Evolutionary conservation across 148 eudicot genomes (phyloP).

Genomic region (Cornus florida): DNA sequence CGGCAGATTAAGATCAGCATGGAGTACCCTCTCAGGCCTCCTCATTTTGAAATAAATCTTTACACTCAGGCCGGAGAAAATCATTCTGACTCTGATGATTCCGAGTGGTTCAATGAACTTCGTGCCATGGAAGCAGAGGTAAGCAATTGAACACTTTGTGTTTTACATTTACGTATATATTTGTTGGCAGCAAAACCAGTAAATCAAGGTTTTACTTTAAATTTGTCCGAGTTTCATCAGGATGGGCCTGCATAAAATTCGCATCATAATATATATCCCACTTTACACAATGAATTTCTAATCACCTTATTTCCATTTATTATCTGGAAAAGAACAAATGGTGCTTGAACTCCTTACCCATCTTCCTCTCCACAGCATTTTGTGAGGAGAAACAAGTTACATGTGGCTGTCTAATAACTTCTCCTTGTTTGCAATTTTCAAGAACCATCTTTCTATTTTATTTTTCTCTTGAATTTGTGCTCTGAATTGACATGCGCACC

Average conservation of each 20-base stretch:
- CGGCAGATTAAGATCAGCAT: conserved; percentile 70
- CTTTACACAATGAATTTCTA: too few relatives aligned
- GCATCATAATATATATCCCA: too few relatives aligned
- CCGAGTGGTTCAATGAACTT: conserved; percentile 79
- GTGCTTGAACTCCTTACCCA: too few relatives aligned
- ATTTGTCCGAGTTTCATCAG: too few relatives aligned
- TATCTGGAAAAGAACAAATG: too few relatives aligned
- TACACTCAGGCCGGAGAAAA: conserved; percentile 37
- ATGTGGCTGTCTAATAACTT: not conserved
- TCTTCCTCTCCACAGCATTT: not conserved
- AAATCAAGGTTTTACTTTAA: too few relatives aligned
- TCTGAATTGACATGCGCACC: not conserved
- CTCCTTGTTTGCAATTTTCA: not conserved
- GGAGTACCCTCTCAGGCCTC: conserved; percentile 97
- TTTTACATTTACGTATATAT: not conserved
- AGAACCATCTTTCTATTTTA: not conserved
- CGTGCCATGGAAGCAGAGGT: conserved; percentile 99
- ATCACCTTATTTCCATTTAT: too few relatives aligned
- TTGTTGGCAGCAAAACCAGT: too few relatives aligned
- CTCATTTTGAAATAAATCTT: conserved; percentile 53
- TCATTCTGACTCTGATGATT: conserved; percentile 29
- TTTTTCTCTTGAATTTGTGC: conserved; percentile 1
- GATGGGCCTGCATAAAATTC: too few relatives aligned
- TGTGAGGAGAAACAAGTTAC: not conserved
- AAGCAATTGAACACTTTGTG: conserved; percentile 14